Evolutionary conservation across 2,329 filamentous ascomycete species (phyloP), one percentile per base, ranked within the genome.

Genomic region (Leptographium procerum): DNA sequence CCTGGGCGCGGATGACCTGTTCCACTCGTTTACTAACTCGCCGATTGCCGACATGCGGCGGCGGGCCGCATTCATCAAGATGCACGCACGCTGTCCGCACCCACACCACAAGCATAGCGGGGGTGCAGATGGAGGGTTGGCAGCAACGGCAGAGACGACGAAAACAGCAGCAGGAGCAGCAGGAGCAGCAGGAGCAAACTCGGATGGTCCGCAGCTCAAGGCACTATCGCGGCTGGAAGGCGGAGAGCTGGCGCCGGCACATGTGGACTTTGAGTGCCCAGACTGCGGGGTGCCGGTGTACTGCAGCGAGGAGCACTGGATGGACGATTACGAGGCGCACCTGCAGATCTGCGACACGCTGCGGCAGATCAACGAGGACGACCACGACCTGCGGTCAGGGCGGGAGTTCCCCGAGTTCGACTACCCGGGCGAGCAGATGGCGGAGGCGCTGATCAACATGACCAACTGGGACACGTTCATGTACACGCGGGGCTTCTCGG

Each of bases 391-490:
- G 64, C 81, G 88, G 55, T 96, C 90, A 22, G 94, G 94, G 4
- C 83, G 94, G 31, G 87, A 90, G 71, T 99, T 99, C 72, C 86
- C 88, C 16, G 95, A 99, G 71, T 97, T 95, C 68, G 85, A 91
- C 61, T 95, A 96, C 68, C 91, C 94, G 0, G 89, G 87, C 16
- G 80, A 86, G 57, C 91, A 96, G 74, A 85, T 96, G 70, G 91
- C 96, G 64, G 92, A 96, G 70, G 89, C 91, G 36, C 80, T 94
- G 64, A 84, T 96, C 64, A 99, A 99, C 73, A 91, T 99, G 88
- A 95, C 88, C 50, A 99, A 95, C 71, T 99, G 94, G 94, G 94
- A 99, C 71, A 97, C 94, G 0, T 89, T 95, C 66, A 77, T 99
- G 68, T 99, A 96, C 70, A 95, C 91, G 3, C 81, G 94, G 67